These are phyloP conservation scores for Aspergillus brasiliensis DNA, from an alignment of 2,329 filamentous ascomycete species.

Conservation along the genomic window DNA sequence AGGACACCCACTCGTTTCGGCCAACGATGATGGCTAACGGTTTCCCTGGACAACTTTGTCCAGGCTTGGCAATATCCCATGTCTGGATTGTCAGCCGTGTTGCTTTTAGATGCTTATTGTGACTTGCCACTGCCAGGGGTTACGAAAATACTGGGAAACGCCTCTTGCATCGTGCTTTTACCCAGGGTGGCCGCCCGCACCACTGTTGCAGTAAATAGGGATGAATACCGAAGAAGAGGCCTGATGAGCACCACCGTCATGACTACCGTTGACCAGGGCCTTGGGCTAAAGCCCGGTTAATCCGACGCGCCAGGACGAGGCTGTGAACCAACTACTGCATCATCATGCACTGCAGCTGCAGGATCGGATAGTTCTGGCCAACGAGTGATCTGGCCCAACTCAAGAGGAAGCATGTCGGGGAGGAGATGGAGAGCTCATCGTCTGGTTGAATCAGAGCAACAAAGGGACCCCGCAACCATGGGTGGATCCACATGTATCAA, in stretches of 20 bases:
- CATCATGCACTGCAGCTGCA: neutral
- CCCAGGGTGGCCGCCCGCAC: slow-evolving; percentile 3
- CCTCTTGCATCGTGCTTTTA: slow-evolving; percentile 10
- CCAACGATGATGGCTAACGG: slow-evolving; percentile 9
- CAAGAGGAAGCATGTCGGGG: neutral
- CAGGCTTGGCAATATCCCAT: slow-evolving; percentile 14
- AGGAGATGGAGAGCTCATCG: neutral
- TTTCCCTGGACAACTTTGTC: slow-evolving; percentile 14
- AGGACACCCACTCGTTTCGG: neutral
- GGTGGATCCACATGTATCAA: slow-evolving; percentile 11
- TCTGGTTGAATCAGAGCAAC: slow-evolving; percentile 2
- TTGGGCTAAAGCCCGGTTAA: neutral
- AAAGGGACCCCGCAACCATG: slow-evolving; percentile 12
- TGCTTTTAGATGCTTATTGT: neutral
- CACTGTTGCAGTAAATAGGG: neutral
- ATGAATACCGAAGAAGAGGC: neutral
- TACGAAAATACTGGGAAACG: slow-evolving; percentile 11
- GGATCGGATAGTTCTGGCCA: neutral
- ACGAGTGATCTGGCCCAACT: neutral
- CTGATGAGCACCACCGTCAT: slow-evolving; percentile 4
- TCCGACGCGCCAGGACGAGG: neutral
- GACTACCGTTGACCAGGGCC: neutral
- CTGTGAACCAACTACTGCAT: neutral
- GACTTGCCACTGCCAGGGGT: slow-evolving; percentile 15
- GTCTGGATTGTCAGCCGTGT: slow-evolving; percentile 5